Evolutionary conservation across 306 rosid genomes (phyloP).

Genomic region (Clitoria ternatea): DNA sequence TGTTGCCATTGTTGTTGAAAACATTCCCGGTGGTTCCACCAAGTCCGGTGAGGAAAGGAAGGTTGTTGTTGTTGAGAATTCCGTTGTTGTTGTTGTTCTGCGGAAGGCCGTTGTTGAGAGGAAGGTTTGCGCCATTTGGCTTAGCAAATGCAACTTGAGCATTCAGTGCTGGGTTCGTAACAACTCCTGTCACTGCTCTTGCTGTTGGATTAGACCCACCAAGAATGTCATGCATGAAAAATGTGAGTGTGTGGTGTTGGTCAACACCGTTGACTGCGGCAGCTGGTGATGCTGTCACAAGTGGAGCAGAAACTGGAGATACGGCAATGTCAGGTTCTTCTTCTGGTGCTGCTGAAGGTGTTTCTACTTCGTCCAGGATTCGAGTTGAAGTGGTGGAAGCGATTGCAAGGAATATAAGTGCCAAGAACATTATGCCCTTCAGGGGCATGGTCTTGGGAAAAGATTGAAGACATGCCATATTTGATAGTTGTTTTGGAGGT

Average conservation of each 20-base stretch:
- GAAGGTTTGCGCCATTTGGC: conserved; percentile 77
- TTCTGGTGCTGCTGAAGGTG: not conserved
- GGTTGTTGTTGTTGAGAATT: conserved; percentile 64
- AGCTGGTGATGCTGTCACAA: conserved; percentile 17
- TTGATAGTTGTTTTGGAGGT: not conserved
- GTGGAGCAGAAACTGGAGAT: conserved; percentile 30
- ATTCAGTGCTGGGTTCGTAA: conserved; percentile 62
- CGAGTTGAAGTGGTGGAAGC: conserved; percentile 26
- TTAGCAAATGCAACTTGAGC: conserved; percentile 86
- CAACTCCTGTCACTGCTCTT: conserved; percentile 66
- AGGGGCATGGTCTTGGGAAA: not conserved
- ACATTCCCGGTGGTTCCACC: conserved; percentile 49
- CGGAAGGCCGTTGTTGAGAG: conserved; percentile 52
- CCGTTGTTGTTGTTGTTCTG: conserved; percentile 68
- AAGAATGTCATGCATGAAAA: conserved; percentile 79
- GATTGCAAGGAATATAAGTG: conserved; percentile 28
- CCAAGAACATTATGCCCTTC: conserved; percentile 11
- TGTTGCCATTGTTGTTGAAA: conserved; percentile 49
- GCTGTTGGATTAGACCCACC: conserved; percentile 85
- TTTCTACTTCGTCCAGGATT: conserved; percentile 33
- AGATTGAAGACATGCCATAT: conserved; percentile 29
- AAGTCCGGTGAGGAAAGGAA: conserved; percentile 86
- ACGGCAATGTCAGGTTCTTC: not conserved
- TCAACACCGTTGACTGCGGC: conserved; percentile 9
- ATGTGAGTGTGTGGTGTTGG: conserved; percentile 36